Conservation (phyloP, 371 early-diverging fungal species). For the Apophysomyces ossiformis region DNA sequence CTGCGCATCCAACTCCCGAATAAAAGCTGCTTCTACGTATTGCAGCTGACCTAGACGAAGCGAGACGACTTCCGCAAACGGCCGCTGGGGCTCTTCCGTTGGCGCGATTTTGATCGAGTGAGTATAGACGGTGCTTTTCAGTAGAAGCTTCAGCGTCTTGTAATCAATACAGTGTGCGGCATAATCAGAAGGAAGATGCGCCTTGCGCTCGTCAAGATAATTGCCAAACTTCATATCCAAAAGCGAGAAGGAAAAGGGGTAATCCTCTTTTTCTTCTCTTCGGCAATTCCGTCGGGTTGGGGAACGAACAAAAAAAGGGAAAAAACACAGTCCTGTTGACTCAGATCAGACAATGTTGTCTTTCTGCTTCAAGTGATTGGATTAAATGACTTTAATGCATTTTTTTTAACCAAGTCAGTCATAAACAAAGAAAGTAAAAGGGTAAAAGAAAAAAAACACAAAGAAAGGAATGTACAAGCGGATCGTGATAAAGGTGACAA, state of each 20-base stretch:
- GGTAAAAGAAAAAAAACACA: too few species aligned
- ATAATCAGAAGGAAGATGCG: constrained; percentile 64
- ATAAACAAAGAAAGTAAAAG: too few species aligned
- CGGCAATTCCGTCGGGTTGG: background rate
- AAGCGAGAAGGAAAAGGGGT: background rate
- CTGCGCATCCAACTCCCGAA: constrained; percentile 63
- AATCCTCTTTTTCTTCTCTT: background rate
- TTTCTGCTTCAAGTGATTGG: too few species aligned
- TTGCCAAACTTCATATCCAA: constrained; percentile 76
- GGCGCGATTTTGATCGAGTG: constrained; percentile 41
- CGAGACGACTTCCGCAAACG: constrained; percentile 51
- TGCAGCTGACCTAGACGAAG: constrained; percentile 51
- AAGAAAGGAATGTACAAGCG: too few species aligned
- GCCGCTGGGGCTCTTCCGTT: constrained; percentile 15
- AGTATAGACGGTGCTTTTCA: constrained; percentile 55
- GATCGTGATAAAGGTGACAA: too few species aligned
- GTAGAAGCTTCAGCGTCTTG: constrained; percentile 58
- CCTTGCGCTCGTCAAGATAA: constrained; percentile 67
- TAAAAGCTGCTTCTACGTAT: constrained; percentile 58
- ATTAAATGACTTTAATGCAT: too few species aligned
- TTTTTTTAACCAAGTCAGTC: too few species aligned
- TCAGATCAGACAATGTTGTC: constrained; percentile 4
- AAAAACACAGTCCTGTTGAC: constrained; percentile 11
- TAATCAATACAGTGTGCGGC: constrained; percentile 68
- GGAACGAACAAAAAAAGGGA: background rate